phyloP scores from a whole-genome alignment of 345 rosid species.

The Euphorbia tirucalli region DNA sequence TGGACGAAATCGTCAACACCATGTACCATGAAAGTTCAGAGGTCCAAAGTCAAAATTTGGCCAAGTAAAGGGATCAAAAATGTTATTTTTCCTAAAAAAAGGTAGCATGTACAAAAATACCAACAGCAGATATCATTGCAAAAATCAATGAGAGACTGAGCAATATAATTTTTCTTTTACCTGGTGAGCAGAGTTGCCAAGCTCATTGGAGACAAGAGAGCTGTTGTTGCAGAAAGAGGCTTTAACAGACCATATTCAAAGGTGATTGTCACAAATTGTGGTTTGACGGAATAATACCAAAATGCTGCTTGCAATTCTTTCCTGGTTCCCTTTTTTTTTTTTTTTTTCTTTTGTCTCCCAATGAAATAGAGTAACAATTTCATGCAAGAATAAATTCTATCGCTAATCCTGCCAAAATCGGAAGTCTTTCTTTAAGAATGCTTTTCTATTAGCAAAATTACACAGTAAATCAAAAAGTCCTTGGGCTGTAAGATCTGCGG shows the following conservation, averaged over 20 bases:
- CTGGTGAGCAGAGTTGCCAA: slow-evolving; percentile 67
- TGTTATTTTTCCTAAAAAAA: too few species aligned
- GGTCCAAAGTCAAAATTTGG: too few species aligned
- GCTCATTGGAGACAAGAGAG: slow-evolving; percentile 84
- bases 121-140: neutral
- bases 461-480: neutral
- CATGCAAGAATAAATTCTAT: slow-evolving; percentile 8
- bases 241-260: slow-evolving; percentile 87
- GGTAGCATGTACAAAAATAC: neutral
- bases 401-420: slow-evolving; percentile 19
- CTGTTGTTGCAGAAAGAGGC: slow-evolving; percentile 87
- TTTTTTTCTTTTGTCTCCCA: slow-evolving; percentile 2
- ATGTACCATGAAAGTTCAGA: too few species aligned
- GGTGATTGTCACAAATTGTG: slow-evolving; percentile 71
- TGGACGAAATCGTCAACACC: too few species aligned
- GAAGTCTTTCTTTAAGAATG: neutral
- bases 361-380: slow-evolving; percentile 11
- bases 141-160: neutral
- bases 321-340: too few species aligned
- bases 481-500: neutral
- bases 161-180: neutral
- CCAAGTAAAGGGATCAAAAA: too few species aligned
- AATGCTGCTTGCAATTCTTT: slow-evolving; percentile 1
- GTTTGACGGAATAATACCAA: slow-evolving; percentile 43
- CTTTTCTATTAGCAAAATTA: neutral